Evolutionary conservation across 768 basidiomycete genomes (phyloP), one percentile per base, ranked within the genome.

Genomic region (Mycena epipterygia): DNA sequence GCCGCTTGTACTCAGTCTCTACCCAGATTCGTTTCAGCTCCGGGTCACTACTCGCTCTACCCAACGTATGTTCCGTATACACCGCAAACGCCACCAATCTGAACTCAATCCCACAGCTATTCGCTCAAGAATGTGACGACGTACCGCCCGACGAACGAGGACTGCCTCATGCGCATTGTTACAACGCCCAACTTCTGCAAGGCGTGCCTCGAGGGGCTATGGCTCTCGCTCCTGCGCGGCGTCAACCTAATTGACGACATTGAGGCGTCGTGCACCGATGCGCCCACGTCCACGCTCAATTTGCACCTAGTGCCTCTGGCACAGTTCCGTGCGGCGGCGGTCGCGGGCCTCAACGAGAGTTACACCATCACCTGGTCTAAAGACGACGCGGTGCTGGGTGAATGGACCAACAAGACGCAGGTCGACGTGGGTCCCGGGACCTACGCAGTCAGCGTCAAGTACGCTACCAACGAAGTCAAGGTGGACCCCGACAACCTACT

Each of bases 71-170:
- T 81, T 49, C 33, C 27, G 25, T 55, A 32, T 25, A 35, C 42
- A 17, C 13, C 32, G 0, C 49, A 32, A 62, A 49, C 33, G 8
- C 30, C 30, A 16, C 30, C 12, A 33, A 14, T 19, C 41, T 42
- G n/a, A 53, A n/a, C 19, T 32, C 27, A 13, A 37, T n/a, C 48
- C 29, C 7, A 23, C 70, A 93, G 92, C 23, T 94, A 86, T 76
- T 92, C 91, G 0, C 84, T 90, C 37, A 78, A 82, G 42, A 93
- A 94, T 74, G 78, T 79, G 59, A 94, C 91, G 0, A 86, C 88
- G 4, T 95, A 92, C 79, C 88, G 94, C n/a, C 94, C 94, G 5
- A 95, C 93, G 3, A 93, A 94, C 72, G 90, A 93, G 68, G 91
- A 90, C 77, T 95, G 94, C 76, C 88, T 95, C 53, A 95, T 95